Evolutionary conservation across 139 green algal species (phyloP).

Genomic region (Auxenochlorella pyrenoidosa): DNA sequence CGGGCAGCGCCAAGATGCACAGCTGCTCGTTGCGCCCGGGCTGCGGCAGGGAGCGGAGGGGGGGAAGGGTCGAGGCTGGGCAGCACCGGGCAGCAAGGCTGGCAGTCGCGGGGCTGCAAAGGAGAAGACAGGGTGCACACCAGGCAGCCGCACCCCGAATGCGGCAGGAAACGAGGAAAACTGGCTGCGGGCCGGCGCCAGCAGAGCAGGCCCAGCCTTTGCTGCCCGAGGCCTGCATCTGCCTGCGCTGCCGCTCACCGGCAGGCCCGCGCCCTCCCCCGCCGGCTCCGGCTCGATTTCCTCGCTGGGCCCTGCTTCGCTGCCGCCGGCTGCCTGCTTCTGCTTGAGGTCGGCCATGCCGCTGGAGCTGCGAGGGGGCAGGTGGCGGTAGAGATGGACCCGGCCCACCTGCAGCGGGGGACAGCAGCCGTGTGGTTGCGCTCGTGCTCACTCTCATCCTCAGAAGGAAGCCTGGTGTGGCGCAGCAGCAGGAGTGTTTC

Average conservation of each 20-base stretch:
- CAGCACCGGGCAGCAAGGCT: not conserved
- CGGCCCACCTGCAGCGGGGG: constrained; percentile 47
- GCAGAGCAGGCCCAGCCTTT: no score
- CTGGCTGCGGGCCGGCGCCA: no score
- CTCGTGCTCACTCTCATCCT: no score
- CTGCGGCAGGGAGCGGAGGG: constrained; percentile 28
- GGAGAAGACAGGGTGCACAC: not conserved
- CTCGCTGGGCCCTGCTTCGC: not conserved
- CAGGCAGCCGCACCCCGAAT: constrained; percentile 33
- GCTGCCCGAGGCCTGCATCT: no score
- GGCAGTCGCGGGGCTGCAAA: not conserved
- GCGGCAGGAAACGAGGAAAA: not conserved
- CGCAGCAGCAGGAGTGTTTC: no score
- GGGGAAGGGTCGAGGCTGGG: not conserved
- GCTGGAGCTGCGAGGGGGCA: not conserved
- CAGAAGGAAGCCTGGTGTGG: no score
- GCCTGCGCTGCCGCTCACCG: not conserved
- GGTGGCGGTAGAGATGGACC: constrained; percentile 85
- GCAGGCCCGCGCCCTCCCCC: not conserved
- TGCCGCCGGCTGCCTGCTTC: not conserved
- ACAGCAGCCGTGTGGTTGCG: no score
- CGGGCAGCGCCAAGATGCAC: constrained; percentile 87
- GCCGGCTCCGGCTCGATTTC: not conserved
- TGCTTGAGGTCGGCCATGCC: not conserved
- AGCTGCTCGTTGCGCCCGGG: constrained; percentile 54